A percentile compares a stretch with the other conserved stretches of the same genome.
Conservation (phyloP, 1,284 basidiomycete species). For the Polyporus tsugae region DNA sequence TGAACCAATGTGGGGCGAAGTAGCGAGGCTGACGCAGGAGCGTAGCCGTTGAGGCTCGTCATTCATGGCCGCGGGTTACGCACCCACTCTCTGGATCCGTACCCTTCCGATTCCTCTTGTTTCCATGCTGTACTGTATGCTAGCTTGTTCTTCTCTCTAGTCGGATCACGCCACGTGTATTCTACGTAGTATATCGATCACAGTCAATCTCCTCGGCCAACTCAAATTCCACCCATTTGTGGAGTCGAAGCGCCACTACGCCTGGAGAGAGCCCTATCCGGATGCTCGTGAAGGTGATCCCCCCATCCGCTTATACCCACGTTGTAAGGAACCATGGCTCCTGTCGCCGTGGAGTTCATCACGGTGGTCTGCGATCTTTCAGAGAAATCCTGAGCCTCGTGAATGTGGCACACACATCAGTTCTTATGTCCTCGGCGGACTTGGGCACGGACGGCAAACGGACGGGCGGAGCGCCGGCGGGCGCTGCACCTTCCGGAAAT, state of each 20-base stretch:
- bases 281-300: neutral
- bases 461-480: conserved; percentile 19
- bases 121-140: conserved; percentile 22
- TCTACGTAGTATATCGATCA: conserved; percentile 22
- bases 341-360: neutral
- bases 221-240: neutral
- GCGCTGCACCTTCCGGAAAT: conserved; percentile 29
- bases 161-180: conserved; percentile 24
- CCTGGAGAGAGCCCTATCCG: neutral
- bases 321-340: neutral
- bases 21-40: conserved; percentile 20
- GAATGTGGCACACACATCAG: neutral
- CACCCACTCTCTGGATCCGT: neutral
- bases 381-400: neutral
- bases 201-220: conserved; percentile 11
- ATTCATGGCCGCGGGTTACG: neutral
- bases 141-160: conserved; percentile 13
- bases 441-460: conserved; percentile 12
- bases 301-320: neutral
- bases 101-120: neutral
- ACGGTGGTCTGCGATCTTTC: too few species aligned
- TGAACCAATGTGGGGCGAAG: conserved; percentile 67
- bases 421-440: conserved; percentile 14
- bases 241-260: conserved; percentile 15
- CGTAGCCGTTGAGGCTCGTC: neutral